Percentiles rank a stretch among this genome's conserved stretches.
These are phyloP conservation scores for Mentha longifolia DNA, from an alignment of 257 asterid genomes.

Conservation along the genomic window DNA sequence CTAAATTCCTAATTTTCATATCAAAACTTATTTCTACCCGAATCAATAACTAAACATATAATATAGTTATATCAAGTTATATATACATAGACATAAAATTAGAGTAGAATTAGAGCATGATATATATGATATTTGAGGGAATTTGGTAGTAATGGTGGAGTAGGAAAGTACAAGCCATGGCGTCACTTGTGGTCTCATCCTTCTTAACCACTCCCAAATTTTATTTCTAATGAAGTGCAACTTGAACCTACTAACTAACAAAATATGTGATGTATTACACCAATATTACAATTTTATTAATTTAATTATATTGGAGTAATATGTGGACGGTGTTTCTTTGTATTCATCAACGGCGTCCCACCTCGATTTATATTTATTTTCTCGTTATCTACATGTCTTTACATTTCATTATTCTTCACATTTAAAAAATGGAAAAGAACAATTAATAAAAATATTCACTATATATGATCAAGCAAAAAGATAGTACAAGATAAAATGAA, in stretches of 20 bases:
- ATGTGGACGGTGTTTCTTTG: slow-evolving; percentile 28
- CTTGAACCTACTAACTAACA: not conserved
- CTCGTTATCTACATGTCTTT: not conserved
- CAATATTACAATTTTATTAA: not conserved
- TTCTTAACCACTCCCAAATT: slow-evolving; percentile 52
- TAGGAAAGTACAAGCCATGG: slow-evolving; percentile 41
- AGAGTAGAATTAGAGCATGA: too few species aligned
- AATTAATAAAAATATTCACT: too few species aligned
- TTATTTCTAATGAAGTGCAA: not conserved
- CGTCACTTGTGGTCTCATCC: slow-evolving; percentile 58
- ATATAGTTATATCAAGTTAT: too few species aligned
- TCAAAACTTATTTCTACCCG: too few species aligned
- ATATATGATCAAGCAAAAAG: too few species aligned
- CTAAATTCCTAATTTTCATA: too few species aligned
- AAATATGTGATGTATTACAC: slow-evolving; percentile 9
- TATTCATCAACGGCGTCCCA: slow-evolving; percentile 9
- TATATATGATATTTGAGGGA: slow-evolving; percentile 17
- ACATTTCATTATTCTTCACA: too few species aligned
- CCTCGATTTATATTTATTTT: not conserved
- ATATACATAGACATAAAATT: too few species aligned
- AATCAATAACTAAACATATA: too few species aligned
- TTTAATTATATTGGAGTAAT: not conserved
- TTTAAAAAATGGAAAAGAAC: too few species aligned
- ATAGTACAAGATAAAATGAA: too few species aligned
- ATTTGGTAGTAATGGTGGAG: slow-evolving; percentile 69